Base-by-base conservation (phyloP, 495 filamentous ascomycete genomes). In the Podospora fimiseda region DNA sequence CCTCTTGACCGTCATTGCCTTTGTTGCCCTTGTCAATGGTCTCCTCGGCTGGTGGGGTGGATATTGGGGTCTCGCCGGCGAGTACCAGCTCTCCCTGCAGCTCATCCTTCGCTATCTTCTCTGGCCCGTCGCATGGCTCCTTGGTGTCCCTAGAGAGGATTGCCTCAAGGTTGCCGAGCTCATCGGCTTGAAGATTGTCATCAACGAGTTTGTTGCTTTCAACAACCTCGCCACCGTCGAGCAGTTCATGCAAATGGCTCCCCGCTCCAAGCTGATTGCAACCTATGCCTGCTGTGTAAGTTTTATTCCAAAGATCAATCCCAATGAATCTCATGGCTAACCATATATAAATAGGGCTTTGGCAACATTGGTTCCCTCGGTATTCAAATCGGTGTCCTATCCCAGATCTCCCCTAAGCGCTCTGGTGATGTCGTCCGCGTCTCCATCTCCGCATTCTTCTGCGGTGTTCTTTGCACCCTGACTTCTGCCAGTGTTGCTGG, bases 11-110 rank as follows among this genome's bases (percentile, higher is more conserved):
- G 90, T 95, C 59, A 85, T 96, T 57, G 87, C 87, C 3, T 78
- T 94, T 24, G 73, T 96, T 30, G 83, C 73, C 13, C 78, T 96
- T 3, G 67, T 81, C 46, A 84, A 96, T 59, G 89, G 84, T 15
- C 75, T 95, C 3, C 78, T 96, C 38, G 84, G 80, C 24, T 95
- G 90, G 90, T 95, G 89, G 88, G 90, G 90, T 52, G 74, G 73
- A 13, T 96, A 93, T 65, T 73, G 90, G 58, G 86, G 85, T 67
- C 85, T 93, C 62, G 72, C 78, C 55, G 51, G 13, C 30, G 67
- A 85, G 43, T 81, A 82, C 14, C 69, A 73, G 1, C 70, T 96
- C 48, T 90, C 86, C 9, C 69, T 95, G 46, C 72, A 91, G 61
- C 70, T 91, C 21, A 83, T 95, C 53, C 71, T 94, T 9, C 86